Base-by-base conservation (phyloP, 2,329 filamentous ascomycete genomes). In the Aspergillus costaricaensis region DNA sequence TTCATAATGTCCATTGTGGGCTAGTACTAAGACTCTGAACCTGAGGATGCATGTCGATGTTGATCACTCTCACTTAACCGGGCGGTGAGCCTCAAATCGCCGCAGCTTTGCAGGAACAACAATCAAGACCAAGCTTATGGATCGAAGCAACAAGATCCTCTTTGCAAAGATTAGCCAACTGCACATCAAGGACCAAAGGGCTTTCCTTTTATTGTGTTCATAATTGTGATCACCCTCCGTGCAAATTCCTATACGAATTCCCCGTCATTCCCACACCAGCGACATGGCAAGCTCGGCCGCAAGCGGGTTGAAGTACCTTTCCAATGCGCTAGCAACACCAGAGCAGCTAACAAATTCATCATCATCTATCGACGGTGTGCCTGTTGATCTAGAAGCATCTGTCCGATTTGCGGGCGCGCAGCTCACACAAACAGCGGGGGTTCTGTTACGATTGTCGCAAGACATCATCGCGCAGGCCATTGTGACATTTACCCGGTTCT, bases 401-500 rank as follows among this genome's bases (percentile, higher is more conserved):
- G 71, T 80, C 60, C 77, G 79, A 43, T 81, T 77, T 64, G 77
- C 79, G 2, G 77, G 77, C 14, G 73, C 73, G 5, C 73, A 77
- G 59, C 73, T 82, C 25, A 82, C 79, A 1, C 80, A 81, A 62
- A 73, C 79, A 3, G 80, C 80, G 9, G 80, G 80, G 1, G 83
- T 96, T 54, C 85, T 98, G 17, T 83, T 99, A 3, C 86, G 91
- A 51, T 82, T 98, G 41, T 91, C 92, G 6, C 92, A 96, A 73
- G 91, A 92, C 67, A 86, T 91, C 41, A 91, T 95, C 41, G 91
- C 92, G 4, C 91, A 92, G 70, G 91, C 93, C 3, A 91, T 93
- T 71, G 87, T 97, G 43, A 78, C 95, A 0, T 86, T 96, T 36
- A 88, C 89, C 55, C 86, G 94, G 14, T 95, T 92, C 77, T 96